Percentiles rank a stretch among this genome's conserved stretches.
These are phyloP conservation scores for Discostella stelligeroides DNA, from an alignment of 108 stramenopile genomes.

Conservation along the genomic window DNA sequence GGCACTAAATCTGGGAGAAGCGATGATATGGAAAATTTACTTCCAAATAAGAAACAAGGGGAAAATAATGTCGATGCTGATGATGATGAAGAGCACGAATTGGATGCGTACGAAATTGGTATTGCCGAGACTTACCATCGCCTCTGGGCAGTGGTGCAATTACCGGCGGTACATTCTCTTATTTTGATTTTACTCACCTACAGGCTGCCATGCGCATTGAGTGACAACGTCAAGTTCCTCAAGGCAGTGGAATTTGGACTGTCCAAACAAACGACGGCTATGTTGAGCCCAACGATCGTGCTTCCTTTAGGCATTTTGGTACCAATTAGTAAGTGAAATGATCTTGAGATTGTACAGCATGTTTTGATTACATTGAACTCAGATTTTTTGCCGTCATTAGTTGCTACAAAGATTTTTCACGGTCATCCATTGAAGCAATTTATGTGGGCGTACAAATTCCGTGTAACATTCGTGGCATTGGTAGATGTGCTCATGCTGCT, in stretches of 20 bases:
- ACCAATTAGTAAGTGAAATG: slow-evolving; percentile 46
- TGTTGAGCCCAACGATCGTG: slow-evolving; percentile 84
- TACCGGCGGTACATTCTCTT: slow-evolving; percentile 87
- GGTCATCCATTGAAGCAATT: slow-evolving; percentile 79
- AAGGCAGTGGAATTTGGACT: slow-evolving; percentile 88
- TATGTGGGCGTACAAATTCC: slow-evolving; percentile 77
- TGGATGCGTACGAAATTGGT: slow-evolving; percentile 86
- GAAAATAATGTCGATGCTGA: slow-evolving; percentile 34
- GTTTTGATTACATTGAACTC: not conserved
- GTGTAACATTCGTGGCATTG: slow-evolving; percentile 81
- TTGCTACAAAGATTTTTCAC: slow-evolving; percentile 81
- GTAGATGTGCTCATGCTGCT: slow-evolving; percentile 79
- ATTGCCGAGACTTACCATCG: slow-evolving; percentile 85
- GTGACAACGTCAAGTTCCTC: slow-evolving; percentile 90
- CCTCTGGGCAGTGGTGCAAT: slow-evolving; percentile 78
- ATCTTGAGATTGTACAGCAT: not conserved
- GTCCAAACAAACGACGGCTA: slow-evolving; percentile 81
- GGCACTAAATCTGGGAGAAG: slow-evolving; percentile 3
- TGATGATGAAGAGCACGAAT: slow-evolving; percentile 79
- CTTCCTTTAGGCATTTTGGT: slow-evolving; percentile 88
- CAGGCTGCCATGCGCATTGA: slow-evolving; percentile 79
- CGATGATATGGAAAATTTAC: slow-evolving; percentile 34
- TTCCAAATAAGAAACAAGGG: slow-evolving; percentile 27
- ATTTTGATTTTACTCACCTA: slow-evolving; percentile 90
- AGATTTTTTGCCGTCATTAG: slow-evolving; percentile 14